Conservation (phyloP, 768 basidiomycete genomes). For the Neoboletus brunneissimus region DNA sequence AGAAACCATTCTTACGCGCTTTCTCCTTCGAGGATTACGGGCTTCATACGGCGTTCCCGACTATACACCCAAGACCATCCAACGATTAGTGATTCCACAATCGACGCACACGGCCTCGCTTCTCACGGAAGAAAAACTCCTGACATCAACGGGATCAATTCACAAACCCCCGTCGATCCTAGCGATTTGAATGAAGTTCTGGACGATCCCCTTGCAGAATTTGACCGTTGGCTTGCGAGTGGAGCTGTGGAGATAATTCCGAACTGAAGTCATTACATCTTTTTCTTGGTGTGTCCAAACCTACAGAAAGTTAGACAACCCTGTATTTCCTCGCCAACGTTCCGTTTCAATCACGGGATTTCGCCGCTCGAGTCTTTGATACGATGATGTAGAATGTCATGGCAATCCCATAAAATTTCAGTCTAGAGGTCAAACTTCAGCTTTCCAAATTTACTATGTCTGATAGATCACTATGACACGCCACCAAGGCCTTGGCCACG, state of each 20-base stretch:
- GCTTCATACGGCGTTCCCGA: constrained; percentile 16
- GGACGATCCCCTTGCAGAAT: constrained; percentile 57
- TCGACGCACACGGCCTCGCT: not conserved
- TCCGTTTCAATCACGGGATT: not conserved
- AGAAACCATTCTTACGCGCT: constrained; percentile 12
- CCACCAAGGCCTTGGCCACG: too few species aligned
- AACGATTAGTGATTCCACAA: not conserved
- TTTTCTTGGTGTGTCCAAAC: not conserved
- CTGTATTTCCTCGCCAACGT: not conserved
- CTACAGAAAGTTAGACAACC: not conserved
- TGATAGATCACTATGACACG: too few species aligned
- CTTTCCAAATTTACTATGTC: too few species aligned
- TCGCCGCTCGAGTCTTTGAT: not conserved
- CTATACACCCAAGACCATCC: not conserved
- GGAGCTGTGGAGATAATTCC: constrained; percentile 54
- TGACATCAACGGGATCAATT: not conserved
- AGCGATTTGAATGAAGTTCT: constrained; percentile 9
- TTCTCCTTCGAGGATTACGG: constrained; percentile 25
- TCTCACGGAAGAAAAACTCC: not conserved
- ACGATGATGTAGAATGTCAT: not conserved
- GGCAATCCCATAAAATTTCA: too few species aligned
- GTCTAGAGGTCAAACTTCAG: too few species aligned
- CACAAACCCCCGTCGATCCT: not conserved
- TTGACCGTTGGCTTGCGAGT: constrained; percentile 69
- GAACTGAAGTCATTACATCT: constrained; percentile 11